Conservation (phyloP, 2,329 filamentous ascomycete genomes). For the Blastomyces emzantsi region DNA sequence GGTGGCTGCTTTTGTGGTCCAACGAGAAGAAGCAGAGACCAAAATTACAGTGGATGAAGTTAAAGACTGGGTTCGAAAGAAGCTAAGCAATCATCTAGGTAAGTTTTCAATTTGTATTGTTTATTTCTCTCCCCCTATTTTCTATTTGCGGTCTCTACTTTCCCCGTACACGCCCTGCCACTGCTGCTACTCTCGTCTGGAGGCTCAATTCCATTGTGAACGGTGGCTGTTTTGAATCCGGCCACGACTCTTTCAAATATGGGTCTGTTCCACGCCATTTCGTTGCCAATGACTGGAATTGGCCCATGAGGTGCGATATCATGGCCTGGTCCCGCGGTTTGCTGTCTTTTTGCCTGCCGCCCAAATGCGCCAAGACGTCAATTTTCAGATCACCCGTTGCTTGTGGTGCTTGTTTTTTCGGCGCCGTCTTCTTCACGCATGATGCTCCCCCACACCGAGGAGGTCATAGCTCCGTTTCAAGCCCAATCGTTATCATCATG, state of each 20-base stretch:
- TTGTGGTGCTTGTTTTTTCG: constrained; percentile 18
- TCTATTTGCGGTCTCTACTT: not conserved
- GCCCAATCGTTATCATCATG: not conserved
- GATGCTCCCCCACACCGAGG: not conserved
- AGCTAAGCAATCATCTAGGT: constrained; percentile 62
- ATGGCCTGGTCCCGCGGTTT: not conserved
- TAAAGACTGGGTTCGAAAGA: constrained; percentile 60
- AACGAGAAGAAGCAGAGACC: constrained; percentile 34
- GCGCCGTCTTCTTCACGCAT: not conserved
- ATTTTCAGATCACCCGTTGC: constrained; percentile 6
- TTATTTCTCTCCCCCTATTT: not conserved
- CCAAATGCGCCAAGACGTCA: constrained; percentile 11
- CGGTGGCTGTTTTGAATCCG: not conserved
- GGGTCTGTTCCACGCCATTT: not conserved
- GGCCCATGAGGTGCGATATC: not conserved
- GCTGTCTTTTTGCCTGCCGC: not conserved
- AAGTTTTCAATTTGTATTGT: constrained; percentile 22
- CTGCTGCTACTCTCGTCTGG: not conserved
- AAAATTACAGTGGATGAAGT: constrained; percentile 51
- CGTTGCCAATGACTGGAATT: not conserved
- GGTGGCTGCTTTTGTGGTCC: constrained; percentile 73
- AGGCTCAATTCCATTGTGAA: constrained; percentile 1
- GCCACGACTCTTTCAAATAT: not conserved
- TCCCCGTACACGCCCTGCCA: not conserved
- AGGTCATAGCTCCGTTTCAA: not conserved